Base-by-base conservation (phyloP, 192 early-diverging fungal species). In the Endogone sp. region DNA sequence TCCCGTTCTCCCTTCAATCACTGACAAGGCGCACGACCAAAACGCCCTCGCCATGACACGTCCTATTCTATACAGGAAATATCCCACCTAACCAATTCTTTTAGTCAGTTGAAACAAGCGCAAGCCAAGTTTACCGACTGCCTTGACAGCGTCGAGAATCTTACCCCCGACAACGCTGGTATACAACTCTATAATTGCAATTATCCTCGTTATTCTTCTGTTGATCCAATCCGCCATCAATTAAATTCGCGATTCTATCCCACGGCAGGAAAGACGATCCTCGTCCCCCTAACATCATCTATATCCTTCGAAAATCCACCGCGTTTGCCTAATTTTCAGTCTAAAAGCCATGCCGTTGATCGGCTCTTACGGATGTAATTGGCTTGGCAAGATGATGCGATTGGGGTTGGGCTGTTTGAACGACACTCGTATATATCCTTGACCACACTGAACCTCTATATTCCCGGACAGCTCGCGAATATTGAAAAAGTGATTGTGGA, bases 401-500 rank as follows among this genome's bases (percentile, higher is more conserved):
- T 56, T 22, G 74, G 8, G 11, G 55, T 56, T 13, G 11, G 55
- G 55, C 68, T 79, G 13, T 54, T 86, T 64, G 62, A 84, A 3
- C 63, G 74, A 74, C 21, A 79, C 78, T 72, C 55, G 11, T 11
- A 13, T 24, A 16, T 21, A 30, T 58, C 26, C 28, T 58, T 26
- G 23, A 23, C 28, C 54, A 23, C 58, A 20, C 8, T 68, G 26
- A 11, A 26, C 59, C 67, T 58, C 58, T 98, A 98, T 75, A 92
- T 98, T 16, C 92, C 94, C 60, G 97, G 94, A 64, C 90, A 92
- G 71, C 81, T 98, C 26, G 79, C 84, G 27, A 82, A 94, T 70
- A 82, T 88, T 16, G 85, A 93, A 60, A 93, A 87, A 57, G 93
- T 98, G 11, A 90, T 97, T 68, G 92, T 98, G 2, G 97, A 98